Base-by-base conservation (phyloP, 1,139 yeast species). In the Spathaspora sp. region DNA sequence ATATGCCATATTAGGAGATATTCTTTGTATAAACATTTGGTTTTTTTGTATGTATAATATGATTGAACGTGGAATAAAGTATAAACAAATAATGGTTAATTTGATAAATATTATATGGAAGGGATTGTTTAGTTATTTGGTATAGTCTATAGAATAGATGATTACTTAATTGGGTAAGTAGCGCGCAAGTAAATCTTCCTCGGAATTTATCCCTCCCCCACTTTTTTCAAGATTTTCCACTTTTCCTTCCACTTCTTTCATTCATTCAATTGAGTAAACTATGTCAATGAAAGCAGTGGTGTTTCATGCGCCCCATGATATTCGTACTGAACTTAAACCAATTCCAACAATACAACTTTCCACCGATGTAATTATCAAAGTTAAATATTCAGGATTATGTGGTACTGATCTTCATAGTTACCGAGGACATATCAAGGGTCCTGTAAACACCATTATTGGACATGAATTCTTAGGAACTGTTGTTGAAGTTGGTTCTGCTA, bases 371-470 rank as follows among this genome's bases (percentile, higher is more conserved):
- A 68, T 82, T 34, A 60, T 82, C 46, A 76, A 78, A 54, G 80
- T 80, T 34, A 67, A 67, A 47, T 79, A 73, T 47, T 75, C 83
- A 1, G 86, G 84, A 1, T 62, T 81, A 20, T 82, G 86, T 59
- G 86, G 86, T 1, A 76, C 85, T 2, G 88, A 82, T 56, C 64
- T 82, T 39, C 87, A 82, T 59, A 74, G 78, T 51, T 82, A 78
- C 56, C 63, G 87, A 18, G 87, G 86, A 5, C 78, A 78, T 47
- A 74, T 80, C 34, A 64, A 70, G 25, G 65, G 68, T 10, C 68
- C 73, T 0, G 60, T 59, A 9, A 53, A 51, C 23, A 77, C 74
- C 49, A 61, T 70, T 15, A 66, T 76, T 56, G 82, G 83, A 10
- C 82, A 78, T 58, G 83, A 78, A 53, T 76, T 76, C 43, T 56